Percentiles rank a stretch among this genome's conserved stretches.
Evolutionary conservation across 2,329 filamentous ascomycete species (phyloP).

Genomic region (Thermomyces lanuginosus): DNA sequence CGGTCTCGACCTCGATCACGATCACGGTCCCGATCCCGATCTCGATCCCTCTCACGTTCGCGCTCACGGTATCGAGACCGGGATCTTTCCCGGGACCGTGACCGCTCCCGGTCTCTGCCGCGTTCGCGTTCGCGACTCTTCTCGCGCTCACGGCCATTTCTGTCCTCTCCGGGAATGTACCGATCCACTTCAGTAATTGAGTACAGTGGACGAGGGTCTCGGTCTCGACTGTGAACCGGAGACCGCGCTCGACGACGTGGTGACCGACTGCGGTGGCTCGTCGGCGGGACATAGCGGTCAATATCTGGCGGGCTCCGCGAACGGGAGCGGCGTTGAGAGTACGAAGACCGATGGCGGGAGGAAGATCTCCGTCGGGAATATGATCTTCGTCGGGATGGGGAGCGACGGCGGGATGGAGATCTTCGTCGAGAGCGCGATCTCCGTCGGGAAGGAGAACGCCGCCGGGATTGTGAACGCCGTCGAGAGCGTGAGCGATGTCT

Average conservation of each 20-base stretch:
- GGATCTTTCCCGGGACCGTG: conserved; percentile 9
- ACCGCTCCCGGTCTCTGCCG: conserved; percentile 7
- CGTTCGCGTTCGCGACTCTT: conserved; percentile 5
- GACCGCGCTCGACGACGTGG: conserved; percentile 24
- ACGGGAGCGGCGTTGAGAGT: conserved; percentile 14
- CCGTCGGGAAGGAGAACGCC: conserved; percentile 9
- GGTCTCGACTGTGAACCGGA: conserved; percentile 16
- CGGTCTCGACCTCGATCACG: conserved; percentile 10
- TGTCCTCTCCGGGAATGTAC: conserved; percentile 30
- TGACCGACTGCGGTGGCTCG: conserved; percentile 25
- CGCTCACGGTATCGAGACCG: conserved; percentile 9
- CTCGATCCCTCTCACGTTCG: conserved; percentile 7
- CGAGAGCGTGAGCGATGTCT: conserved; percentile 9
- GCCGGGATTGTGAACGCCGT: conserved; percentile 9
- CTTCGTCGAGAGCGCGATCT: conserved; percentile 9
- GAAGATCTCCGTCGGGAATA: conserved; percentile 17
- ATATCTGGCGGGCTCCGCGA: conserved; percentile 23
- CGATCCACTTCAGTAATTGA: conserved; percentile 29
- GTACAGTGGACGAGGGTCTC: conserved; percentile 16
- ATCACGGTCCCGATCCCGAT: conserved; percentile 9
- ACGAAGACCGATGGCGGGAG: no score
- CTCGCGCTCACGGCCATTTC: conserved; percentile 3
- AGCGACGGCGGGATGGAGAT: conserved; percentile 6
- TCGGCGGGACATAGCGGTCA: conserved; percentile 28
- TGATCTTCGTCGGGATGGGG: conserved; percentile 14